These are phyloP conservation scores for Lactifluus subvellereus DNA, from an alignment of 768 basidiomycete species.

Conservation along the genomic window DNA sequence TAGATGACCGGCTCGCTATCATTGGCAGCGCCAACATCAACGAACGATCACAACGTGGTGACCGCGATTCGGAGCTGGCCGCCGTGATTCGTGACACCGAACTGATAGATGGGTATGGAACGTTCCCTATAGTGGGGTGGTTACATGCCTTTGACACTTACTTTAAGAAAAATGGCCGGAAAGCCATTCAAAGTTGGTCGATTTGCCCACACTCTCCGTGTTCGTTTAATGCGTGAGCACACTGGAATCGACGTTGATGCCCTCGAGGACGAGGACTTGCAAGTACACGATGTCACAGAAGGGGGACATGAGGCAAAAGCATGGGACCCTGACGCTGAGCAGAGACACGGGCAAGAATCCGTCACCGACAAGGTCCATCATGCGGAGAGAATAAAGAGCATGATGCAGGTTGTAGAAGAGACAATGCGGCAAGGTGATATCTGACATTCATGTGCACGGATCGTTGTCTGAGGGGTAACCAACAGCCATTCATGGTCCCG, in stretches of 20 bases:
- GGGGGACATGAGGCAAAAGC: constrained; percentile 47
- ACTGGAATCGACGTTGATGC: constrained; percentile 92
- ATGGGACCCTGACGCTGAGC: constrained; percentile 74
- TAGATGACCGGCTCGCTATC: constrained; percentile 91
- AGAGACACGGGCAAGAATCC: constrained; percentile 42
- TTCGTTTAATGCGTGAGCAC: constrained; percentile 95
- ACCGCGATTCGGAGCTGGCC: constrained; percentile 94
- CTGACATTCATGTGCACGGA: neutral
- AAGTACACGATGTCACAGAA: constrained; percentile 46
- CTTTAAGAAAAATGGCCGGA: constrained; percentile 82
- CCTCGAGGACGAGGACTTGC: constrained; percentile 69
- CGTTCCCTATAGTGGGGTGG: too few relatives aligned
- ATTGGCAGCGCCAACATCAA: constrained; percentile 98
- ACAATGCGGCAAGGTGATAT: constrained; percentile 43
- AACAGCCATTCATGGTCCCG: constrained; percentile 39
- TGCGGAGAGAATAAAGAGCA: constrained; percentile 24
- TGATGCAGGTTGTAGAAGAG: constrained; percentile 23
- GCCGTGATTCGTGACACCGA: constrained; percentile 94
- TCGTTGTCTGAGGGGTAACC: neutral
- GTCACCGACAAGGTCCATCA: constrained; percentile 33
- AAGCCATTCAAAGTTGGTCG: constrained; percentile 93
- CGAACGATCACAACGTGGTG: constrained; percentile 91
- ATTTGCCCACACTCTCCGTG: constrained; percentile 89
- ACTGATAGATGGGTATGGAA: constrained; percentile 79
- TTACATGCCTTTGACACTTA: neutral